phyloP scores from a whole-genome alignment of 179 eudicot genomes.

The Corrigiola litoralis region DNA sequence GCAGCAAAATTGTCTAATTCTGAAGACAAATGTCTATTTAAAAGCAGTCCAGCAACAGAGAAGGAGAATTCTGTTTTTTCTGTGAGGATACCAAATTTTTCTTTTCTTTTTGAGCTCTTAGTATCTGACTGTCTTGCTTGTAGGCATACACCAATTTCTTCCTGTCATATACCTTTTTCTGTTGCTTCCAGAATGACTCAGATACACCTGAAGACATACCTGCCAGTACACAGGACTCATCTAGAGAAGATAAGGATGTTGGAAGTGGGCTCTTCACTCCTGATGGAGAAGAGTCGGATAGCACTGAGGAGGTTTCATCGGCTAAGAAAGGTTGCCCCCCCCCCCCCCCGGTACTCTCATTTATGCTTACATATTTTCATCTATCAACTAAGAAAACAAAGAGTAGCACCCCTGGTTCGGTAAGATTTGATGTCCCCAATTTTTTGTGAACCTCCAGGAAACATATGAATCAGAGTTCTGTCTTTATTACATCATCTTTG shows the following conservation, averaged over 20 bases:
- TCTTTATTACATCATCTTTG: background rate
- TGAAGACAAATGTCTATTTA: conserved; percentile 26
- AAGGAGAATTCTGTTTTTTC: conserved; percentile 29
- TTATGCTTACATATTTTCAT: background rate
- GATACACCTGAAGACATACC: conserved; percentile 30
- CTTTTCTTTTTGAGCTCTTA: conserved; percentile 36
- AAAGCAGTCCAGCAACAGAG: conserved; percentile 27
- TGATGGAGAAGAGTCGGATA: conserved; percentile 36
- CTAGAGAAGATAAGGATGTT: conserved; percentile 30
- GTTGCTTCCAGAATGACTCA: conserved; percentile 40
- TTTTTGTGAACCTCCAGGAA: conserved; percentile 4
- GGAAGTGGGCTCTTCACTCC: conserved; percentile 27
- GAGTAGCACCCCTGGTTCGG: background rate
- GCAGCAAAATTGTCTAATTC: conserved; percentile 8
- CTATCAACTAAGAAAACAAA: background rate
- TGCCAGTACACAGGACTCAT: conserved; percentile 23
- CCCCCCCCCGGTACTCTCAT: background rate
- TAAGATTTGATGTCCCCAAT: background rate
- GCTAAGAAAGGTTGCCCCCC: conserved; percentile 34
- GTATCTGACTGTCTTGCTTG: conserved; percentile 10
- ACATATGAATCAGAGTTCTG: background rate
- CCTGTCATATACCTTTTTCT: conserved; percentile 27
- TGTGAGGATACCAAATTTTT: conserved; percentile 24
- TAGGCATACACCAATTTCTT: background rate
- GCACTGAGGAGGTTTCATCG: conserved; percentile 42